A percentile compares a stretch with the other conserved stretches of the same genome.
Conservation (phyloP, 805 yeast genomes). For the Suhomyces xylopsoci region DNA sequence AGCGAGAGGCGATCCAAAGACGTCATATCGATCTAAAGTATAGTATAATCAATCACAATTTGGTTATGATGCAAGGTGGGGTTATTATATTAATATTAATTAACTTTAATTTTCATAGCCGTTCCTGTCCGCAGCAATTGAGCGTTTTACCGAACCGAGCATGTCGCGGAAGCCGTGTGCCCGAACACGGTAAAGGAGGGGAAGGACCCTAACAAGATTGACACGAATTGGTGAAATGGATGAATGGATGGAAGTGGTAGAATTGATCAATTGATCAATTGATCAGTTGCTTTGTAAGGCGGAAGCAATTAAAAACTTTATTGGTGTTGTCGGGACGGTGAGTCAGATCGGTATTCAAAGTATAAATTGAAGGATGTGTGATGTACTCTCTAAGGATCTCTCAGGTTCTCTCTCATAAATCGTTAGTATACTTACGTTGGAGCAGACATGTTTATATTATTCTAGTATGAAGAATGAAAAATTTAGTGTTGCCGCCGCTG, state of each 20-base stretch:
- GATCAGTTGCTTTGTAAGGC: too few relatives aligned
- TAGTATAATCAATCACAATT: too few relatives aligned
- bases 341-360: too few relatives aligned
- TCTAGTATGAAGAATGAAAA: neutral
- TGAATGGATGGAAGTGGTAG: neutral
- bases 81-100: too few relatives aligned
- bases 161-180: neutral
- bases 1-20: slow-evolving; percentile 10
- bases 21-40: too few relatives aligned
- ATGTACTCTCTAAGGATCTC: too few relatives aligned
- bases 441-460: slow-evolving; percentile 33
- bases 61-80: too few relatives aligned
- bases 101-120: neutral
- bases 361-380: too few relatives aligned
- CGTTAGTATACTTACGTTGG: slow-evolving; percentile 38
- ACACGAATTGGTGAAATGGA: neutral
- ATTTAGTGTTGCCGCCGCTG: neutral
- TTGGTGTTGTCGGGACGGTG: too few relatives aligned
- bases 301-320: too few relatives aligned
- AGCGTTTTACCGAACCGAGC: neutral
- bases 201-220: neutral
- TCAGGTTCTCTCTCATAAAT: neutral
- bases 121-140: neutral
- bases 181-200: neutral
- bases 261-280: too few relatives aligned